phyloP scores from a whole-genome alignment of 2,329 filamentous ascomycete species.

The Neofusicoccum parvum region DNA sequence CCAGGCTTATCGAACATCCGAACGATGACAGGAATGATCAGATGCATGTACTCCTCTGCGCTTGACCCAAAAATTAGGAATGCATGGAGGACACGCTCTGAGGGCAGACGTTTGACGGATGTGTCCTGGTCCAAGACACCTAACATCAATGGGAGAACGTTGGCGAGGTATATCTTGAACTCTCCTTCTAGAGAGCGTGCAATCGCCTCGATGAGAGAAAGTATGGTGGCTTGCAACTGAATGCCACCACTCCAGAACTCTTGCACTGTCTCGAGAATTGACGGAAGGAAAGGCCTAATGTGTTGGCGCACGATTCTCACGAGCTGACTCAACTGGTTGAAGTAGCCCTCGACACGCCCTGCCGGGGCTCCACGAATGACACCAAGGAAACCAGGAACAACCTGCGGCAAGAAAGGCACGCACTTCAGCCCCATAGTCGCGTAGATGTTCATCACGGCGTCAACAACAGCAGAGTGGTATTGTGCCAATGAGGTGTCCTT shows the following conservation, averaged over 20 bases:
- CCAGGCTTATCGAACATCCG: conserved; percentile 88
- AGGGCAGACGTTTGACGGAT: conserved; percentile 74
- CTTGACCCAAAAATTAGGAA: conserved; percentile 96
- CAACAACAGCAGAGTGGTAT: conserved; percentile 91
- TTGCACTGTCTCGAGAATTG: conserved; percentile 82
- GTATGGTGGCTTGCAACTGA: conserved; percentile 84
- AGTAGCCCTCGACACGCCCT: conserved; percentile 87
- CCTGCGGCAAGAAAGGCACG: conserved; percentile 89
- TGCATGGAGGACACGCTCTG: conserved; percentile 88
- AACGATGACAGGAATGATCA: conserved; percentile 95
- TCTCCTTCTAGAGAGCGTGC: conserved; percentile 92
- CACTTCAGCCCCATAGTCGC: conserved; percentile 94
- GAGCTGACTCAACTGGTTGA: conserved; percentile 90
- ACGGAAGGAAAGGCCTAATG: conserved; percentile 84
- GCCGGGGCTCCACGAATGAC: conserved; percentile 83
- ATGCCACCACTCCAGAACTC: conserved; percentile 86
- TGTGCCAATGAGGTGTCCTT: conserved; percentile 87
- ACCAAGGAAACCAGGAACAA: conserved; percentile 88
- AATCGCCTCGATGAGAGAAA: conserved; percentile 91
- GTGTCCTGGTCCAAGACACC: conserved; percentile 86
- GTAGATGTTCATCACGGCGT: conserved; percentile 99
- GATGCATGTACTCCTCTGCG: conserved; percentile 97
- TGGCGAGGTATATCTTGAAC: conserved; percentile 94
- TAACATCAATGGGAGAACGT: conserved; percentile 89
- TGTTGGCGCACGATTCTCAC: conserved; percentile 96